A percentile compares a stretch with the other conserved stretches of the same genome.
Conservation (phyloP, 2,329 filamentous ascomycete genomes). For the Neospermospora avenae region DNA sequence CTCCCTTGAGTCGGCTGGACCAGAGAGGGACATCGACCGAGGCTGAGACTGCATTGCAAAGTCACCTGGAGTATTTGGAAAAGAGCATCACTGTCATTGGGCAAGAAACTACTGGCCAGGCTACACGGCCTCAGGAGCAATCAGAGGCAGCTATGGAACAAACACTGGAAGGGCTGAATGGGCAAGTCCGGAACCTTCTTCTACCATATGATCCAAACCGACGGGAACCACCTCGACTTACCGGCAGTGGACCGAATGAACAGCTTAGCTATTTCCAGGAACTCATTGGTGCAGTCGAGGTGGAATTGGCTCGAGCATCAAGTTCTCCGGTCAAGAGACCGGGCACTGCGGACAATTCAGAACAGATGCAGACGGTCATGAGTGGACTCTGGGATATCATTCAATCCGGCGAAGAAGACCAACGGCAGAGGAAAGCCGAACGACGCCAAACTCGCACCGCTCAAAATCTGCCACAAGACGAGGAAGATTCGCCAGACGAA, state of each 20-base stretch:
- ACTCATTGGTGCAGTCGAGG: slow-evolving; percentile 50
- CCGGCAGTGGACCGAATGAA: slow-evolving; percentile 56
- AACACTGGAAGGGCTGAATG: slow-evolving; percentile 61
- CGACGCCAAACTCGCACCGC: slow-evolving; percentile 51
- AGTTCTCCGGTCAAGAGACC: slow-evolving; percentile 19
- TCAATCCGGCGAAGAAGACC: slow-evolving; percentile 48
- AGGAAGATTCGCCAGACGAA: slow-evolving; percentile 61
- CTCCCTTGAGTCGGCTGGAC: slow-evolving; percentile 41
- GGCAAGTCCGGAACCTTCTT: slow-evolving; percentile 59
- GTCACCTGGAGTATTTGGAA: slow-evolving; percentile 69
- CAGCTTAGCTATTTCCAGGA: slow-evolving; percentile 68
- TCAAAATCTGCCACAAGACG: slow-evolving; percentile 56
- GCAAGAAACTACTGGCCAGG: slow-evolving; percentile 45
- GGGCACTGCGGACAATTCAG: slow-evolving; percentile 40
- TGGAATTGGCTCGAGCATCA: slow-evolving; percentile 26
- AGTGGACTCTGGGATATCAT: slow-evolving; percentile 52
- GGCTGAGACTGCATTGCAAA: slow-evolving; percentile 46
- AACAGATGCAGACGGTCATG: slow-evolving; percentile 54
- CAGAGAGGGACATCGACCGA: slow-evolving; percentile 38
- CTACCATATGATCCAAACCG: slow-evolving; percentile 46
- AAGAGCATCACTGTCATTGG: slow-evolving; percentile 59
- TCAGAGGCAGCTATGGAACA: slow-evolving; percentile 40
- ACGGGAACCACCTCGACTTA: slow-evolving; percentile 55
- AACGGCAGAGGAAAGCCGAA: slow-evolving; percentile 52
- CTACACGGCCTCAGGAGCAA: slow-evolving; percentile 16